Conservation (phyloP, 345 rosid species). For the Fremontodendron californicum region DNA sequence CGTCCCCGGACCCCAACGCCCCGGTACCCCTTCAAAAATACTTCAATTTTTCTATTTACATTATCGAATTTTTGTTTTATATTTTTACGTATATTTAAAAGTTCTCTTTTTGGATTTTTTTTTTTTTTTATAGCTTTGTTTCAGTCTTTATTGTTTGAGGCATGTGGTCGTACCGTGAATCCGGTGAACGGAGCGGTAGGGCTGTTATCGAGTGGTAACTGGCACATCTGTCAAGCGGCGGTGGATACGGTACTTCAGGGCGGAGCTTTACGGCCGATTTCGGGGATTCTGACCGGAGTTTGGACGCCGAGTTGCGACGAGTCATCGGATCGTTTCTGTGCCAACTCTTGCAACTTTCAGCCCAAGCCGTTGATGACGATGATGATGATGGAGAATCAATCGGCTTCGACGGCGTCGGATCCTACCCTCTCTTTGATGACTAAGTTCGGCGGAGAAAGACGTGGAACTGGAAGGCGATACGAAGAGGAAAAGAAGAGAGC, state of each 20-base stretch:
- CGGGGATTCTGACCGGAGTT: slow-evolving; percentile 18
- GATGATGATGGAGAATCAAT: slow-evolving; percentile 19
- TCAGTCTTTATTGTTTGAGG: slow-evolving; percentile 56
- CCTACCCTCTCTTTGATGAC: slow-evolving; percentile 23
- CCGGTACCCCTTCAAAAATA: slow-evolving; percentile 22
- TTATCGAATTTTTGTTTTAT: neutral
- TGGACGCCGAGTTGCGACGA: slow-evolving; percentile 25
- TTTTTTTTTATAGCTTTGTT: slow-evolving; percentile 37
- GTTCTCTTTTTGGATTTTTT: neutral
- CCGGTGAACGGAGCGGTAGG: slow-evolving; percentile 64
- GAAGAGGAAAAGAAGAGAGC: slow-evolving; percentile 15
- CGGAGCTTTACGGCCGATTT: slow-evolving; percentile 32
- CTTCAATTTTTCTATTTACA: neutral
- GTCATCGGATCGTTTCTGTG: slow-evolving; percentile 25
- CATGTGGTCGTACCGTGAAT: slow-evolving; percentile 60
- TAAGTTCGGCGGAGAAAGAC: slow-evolving; percentile 14
- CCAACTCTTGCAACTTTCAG: slow-evolving; percentile 15
- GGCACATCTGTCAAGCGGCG: slow-evolving; percentile 58
- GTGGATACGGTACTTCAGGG: slow-evolving; percentile 50
- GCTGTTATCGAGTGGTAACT: slow-evolving; percentile 50
- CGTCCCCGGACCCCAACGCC: slow-evolving; percentile 50
- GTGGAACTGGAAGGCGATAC: slow-evolving; percentile 18
- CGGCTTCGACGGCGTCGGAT: slow-evolving; percentile 13
- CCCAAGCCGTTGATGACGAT: slow-evolving; percentile 16
- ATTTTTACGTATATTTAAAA: neutral